Evolutionary conservation across 2,329 filamentous ascomycete species (phyloP).

Genomic region (Aphanoascus verrucosus): DNA sequence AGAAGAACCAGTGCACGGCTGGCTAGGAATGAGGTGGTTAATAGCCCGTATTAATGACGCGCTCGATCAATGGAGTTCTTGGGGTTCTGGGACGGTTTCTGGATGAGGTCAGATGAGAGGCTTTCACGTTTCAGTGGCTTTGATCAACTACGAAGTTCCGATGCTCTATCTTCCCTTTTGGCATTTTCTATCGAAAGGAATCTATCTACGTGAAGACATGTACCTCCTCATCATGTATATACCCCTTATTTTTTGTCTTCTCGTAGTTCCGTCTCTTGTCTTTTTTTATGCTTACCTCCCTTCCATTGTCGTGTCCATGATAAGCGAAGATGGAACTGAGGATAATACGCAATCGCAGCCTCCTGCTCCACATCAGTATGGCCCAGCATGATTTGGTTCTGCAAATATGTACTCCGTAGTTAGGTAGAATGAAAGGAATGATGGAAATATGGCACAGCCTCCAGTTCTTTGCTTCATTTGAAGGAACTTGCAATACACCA

Average conservation of each 20-base stretch:
- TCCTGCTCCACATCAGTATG: too few relatives aligned
- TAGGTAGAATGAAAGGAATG: too few relatives aligned
- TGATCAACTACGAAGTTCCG: background rate
- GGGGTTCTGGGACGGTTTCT: background rate
- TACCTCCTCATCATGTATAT: background rate
- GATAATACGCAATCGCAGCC: too few relatives aligned
- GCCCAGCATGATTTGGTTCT: too few relatives aligned
- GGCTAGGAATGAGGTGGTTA: constrained; percentile 66
- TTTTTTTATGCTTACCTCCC: too few relatives aligned
- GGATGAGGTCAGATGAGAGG: background rate
- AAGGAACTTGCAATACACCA: background rate
- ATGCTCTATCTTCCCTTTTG: background rate
- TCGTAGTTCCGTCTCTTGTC: too few relatives aligned
- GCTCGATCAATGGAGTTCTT: background rate
- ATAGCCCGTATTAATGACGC: constrained; percentile 48
- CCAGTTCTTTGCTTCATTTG: background rate
- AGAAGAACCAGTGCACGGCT: constrained; percentile 5
- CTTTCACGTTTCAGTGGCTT: background rate
- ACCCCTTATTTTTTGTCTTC: background rate
- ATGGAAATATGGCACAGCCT: too few relatives aligned
- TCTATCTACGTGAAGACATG: background rate
- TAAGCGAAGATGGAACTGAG: too few relatives aligned
- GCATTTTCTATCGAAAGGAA: background rate
- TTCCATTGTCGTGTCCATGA: too few relatives aligned
- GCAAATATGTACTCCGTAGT: too few relatives aligned